Percentiles rank a stretch among this genome's conserved stretches.
Conservation (phyloP, 768 basidiomycete species). For the Flagelloscypha sp. region DNA sequence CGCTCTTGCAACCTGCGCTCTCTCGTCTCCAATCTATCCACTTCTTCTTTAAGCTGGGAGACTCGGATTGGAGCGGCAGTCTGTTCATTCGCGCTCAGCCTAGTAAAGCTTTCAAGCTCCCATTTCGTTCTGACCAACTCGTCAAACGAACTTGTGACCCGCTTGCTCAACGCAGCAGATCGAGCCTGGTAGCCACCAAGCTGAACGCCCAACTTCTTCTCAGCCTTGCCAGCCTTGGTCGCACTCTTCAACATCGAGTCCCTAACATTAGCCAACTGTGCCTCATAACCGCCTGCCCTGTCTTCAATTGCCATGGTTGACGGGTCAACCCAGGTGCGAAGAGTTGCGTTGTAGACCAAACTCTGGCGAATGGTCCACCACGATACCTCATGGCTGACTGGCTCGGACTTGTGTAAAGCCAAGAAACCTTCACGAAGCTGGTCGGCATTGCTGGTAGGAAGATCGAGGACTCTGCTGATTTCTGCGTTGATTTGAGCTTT, state of each 20-base stretch:
- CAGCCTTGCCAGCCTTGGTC: constrained; percentile 69
- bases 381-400: constrained; percentile 48
- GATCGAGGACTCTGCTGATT: constrained; percentile 71
- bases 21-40: constrained; percentile 66
- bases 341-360: constrained; percentile 54
- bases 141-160: constrained; percentile 58
- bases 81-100: constrained; percentile 63
- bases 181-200: constrained; percentile 90
- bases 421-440: constrained; percentile 74
- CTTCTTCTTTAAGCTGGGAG: constrained; percentile 78
- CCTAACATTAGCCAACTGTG: constrained; percentile 52
- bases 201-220: constrained; percentile 82
- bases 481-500: constrained; percentile 69
- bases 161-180: constrained; percentile 54
- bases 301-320: constrained; percentile 46
- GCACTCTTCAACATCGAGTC: constrained; percentile 76
- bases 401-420: constrained; percentile 54
- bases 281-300: constrained; percentile 55
- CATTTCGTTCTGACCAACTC: constrained; percentile 58
- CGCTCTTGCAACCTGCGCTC: constrained; percentile 73
- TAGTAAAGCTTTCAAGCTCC: constrained; percentile 74
- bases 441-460: constrained; percentile 72
- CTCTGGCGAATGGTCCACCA: constrained; percentile 64
- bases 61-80: constrained; percentile 73
- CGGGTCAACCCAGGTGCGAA: constrained; percentile 61